phyloP scores from a whole-genome alignment of 768 basidiomycete species.

The Boletus edulis region DNA sequence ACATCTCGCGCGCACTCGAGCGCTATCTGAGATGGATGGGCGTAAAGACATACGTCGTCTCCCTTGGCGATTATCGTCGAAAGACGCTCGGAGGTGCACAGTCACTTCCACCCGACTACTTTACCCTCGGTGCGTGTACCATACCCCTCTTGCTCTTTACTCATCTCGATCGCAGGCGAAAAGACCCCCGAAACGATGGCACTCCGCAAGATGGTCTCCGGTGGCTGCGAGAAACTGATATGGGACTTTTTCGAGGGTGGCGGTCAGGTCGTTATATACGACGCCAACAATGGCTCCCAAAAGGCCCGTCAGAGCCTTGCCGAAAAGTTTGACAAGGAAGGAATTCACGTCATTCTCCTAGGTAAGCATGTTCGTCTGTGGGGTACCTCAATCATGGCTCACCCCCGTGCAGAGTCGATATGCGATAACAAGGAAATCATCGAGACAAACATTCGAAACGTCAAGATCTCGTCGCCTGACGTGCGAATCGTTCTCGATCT shows the following conservation, averaged over 20 bases:
- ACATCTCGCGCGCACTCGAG: conserved; percentile 92
- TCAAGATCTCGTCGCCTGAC: conserved; percentile 98
- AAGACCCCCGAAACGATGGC: conserved; percentile 79
- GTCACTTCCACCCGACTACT: conserved; percentile 90
- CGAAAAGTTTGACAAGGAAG: conserved; percentile 81
- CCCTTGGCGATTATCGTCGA: conserved; percentile 91
- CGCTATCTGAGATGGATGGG: conserved; percentile 99
- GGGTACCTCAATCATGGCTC: not conserved
- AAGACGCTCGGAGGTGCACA: conserved; percentile 87
- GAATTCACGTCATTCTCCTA: conserved; percentile 91
- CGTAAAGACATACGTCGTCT: conserved; percentile 93
- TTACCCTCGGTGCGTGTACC: conserved; percentile 61
- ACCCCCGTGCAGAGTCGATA: conserved; percentile 62
- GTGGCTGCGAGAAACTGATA: conserved; percentile 86
- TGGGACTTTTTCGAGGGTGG: conserved; percentile 83
- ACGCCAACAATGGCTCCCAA: conserved; percentile 90
- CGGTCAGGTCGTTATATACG: conserved; percentile 97
- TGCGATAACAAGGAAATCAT: conserved; percentile 94
- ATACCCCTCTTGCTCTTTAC: not conserved
- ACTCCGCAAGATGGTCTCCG: conserved; percentile 69
- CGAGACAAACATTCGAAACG: conserved; percentile 89
- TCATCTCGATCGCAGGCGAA: conserved; percentile 47
- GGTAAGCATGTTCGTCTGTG: conserved; percentile 45
- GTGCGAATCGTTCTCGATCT: conserved; percentile 44
- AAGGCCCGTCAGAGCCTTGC: conserved; percentile 66